Percentiles rank a stretch among this genome's conserved stretches.
These are phyloP conservation scores for Gracilaria domingensis DNA, from an alignment of 23 red algal genomes.

Conservation along the genomic window DNA sequence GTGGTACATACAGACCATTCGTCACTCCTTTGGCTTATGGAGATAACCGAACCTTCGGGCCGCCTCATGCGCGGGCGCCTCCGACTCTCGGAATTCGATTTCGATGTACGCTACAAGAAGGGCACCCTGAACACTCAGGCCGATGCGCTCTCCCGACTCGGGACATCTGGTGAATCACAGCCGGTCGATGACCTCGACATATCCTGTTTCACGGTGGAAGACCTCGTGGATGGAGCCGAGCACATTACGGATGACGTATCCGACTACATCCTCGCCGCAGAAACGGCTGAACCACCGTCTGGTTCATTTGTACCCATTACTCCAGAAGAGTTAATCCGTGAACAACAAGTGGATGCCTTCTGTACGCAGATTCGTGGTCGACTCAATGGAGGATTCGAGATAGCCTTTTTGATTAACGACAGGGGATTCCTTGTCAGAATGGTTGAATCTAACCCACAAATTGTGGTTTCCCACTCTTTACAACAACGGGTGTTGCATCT, in stretches of 20 bases:
- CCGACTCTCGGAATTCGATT: too few species aligned
- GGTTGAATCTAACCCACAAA: conserved; percentile 21
- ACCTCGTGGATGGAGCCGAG: background rate
- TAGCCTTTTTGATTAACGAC: background rate
- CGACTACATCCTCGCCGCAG: background rate
- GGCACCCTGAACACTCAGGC: too few species aligned
- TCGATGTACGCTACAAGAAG: too few species aligned
- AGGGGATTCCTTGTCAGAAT: conserved; percentile 1
- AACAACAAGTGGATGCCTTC: background rate
- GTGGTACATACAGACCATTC: background rate
- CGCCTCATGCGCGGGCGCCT: too few species aligned
- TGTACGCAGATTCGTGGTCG: background rate
- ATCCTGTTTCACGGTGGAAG: background rate
- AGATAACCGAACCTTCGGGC: too few species aligned
- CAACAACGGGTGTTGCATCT: conserved; percentile 8
- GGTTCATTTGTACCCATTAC: background rate
- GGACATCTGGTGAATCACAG: background rate
- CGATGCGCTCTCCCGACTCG: background rate
- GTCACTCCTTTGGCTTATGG: conserved; percentile 33
- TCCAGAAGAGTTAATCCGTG: conserved; percentile 12
- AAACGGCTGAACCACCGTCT: background rate
- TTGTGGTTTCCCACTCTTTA: conserved; percentile 33
- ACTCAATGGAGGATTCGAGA: background rate
- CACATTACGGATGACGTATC: background rate
- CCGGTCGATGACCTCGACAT: background rate